phyloP scores from a whole-genome alignment of 352 stramenopile genomes.

The Phytophthora pistaciae region DNA sequence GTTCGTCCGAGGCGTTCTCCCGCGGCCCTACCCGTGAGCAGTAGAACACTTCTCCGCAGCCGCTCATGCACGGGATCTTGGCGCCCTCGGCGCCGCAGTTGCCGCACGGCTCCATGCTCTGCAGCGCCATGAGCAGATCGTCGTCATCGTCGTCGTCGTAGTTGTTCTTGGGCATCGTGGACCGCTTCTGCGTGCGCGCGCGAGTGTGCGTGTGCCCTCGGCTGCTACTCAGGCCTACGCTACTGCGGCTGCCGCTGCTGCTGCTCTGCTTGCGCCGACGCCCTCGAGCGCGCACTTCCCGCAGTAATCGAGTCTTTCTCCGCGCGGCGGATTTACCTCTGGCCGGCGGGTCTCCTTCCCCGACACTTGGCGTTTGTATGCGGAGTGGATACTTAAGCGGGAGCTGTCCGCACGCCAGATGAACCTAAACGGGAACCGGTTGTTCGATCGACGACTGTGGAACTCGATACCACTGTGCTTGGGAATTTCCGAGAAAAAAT shows the following conservation, averaged over 20 bases:
- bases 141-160: constrained; percentile 90
- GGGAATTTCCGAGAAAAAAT: too few species aligned
- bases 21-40: constrained; percentile 72
- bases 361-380: constrained; percentile 38
- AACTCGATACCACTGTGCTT: constrained; percentile 11
- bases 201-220: constrained; percentile 10
- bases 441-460: constrained; percentile 30
- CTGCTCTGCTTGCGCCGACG: constrained; percentile 12
- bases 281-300: constrained; percentile 2
- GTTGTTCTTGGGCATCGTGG: constrained; percentile 69
- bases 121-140: constrained; percentile 85
- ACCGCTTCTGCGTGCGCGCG: not conserved
- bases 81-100: constrained; percentile 85
- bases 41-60: constrained; percentile 89
- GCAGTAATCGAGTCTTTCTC: constrained; percentile 37
- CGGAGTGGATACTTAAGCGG: constrained; percentile 2
- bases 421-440: constrained; percentile 33
- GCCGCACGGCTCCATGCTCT: constrained; percentile 88
- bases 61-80: constrained; percentile 90
- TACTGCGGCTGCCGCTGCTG: not conserved
- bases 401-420: constrained; percentile 5
- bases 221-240: not conserved
- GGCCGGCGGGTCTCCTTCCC: constrained; percentile 26
- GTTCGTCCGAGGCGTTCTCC: not conserved
- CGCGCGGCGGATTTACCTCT: constrained; percentile 37